phyloP scores from a whole-genome alignment of 2,329 filamentous ascomycete species.

The Rutstroemia sp. region DNA sequence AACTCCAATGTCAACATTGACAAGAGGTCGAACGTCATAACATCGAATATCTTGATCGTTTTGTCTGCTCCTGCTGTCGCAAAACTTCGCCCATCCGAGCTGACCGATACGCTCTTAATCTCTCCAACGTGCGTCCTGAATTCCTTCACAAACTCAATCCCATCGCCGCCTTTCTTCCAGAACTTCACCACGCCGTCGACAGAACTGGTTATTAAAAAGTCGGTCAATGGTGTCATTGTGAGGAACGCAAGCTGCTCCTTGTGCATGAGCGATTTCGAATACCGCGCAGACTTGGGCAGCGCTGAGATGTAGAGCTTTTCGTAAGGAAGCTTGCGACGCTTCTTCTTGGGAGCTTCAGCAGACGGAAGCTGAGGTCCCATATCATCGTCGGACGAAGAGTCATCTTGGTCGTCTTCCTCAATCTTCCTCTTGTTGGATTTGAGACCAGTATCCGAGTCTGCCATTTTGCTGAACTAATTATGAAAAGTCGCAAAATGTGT shows the following conservation, averaged over 20 bases:
- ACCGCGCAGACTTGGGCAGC: conserved; percentile 70
- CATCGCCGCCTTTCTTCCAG: conserved; percentile 90
- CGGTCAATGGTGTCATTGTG: conserved; percentile 81
- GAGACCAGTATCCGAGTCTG: conserved; percentile 27
- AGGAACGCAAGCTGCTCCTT: conserved; percentile 87
- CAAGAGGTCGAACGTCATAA: conserved; percentile 81
- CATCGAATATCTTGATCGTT: conserved; percentile 73
- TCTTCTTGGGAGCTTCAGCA: conserved; percentile 74
- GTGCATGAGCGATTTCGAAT: conserved; percentile 97
- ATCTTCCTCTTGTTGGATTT: conserved; percentile 46
- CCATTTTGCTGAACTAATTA: conserved; percentile 24
- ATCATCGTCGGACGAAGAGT: conserved; percentile 73
- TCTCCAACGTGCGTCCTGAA: conserved; percentile 86
- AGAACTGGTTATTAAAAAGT: conserved; percentile 92
- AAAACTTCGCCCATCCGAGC: conserved; percentile 86
- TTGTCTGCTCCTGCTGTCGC: conserved; percentile 77
- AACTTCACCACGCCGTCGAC: conserved; percentile 97
- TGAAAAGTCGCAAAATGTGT: no score
- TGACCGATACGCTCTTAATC: conserved; percentile 76
- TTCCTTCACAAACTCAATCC: conserved; percentile 97
- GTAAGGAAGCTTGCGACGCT: conserved; percentile 81
- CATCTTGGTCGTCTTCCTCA: conserved; percentile 14
- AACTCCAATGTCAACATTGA: conserved; percentile 75
- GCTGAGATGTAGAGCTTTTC: conserved; percentile 93
- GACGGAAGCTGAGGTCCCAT: conserved; percentile 89